Conservation (phyloP, 495 filamentous ascomycete genomes). For the Daldinia loculata region DNA sequence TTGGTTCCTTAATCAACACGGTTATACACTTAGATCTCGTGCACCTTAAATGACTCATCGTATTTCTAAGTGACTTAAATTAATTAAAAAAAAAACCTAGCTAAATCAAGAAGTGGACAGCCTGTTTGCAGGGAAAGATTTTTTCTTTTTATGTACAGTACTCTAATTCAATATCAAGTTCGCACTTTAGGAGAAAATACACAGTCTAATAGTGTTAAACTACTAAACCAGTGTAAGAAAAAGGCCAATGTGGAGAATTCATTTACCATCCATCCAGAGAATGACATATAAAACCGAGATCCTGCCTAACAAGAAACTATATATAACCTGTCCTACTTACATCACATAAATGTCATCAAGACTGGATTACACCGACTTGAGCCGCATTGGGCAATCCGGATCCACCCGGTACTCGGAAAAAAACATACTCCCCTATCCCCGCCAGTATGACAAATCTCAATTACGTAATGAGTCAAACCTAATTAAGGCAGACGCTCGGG, state of each 20-base stretch:
- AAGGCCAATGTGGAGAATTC: not conserved
- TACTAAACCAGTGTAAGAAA: not conserved
- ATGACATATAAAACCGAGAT: not conserved
- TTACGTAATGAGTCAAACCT: not conserved
- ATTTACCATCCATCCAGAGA: not conserved
- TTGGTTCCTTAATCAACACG: too few relatives aligned
- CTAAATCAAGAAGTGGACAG: not conserved
- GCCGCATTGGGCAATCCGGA: not conserved
- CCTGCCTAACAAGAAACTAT: not conserved
- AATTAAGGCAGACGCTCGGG: not conserved
- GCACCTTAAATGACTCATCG: too few relatives aligned
- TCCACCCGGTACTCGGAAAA: not conserved
- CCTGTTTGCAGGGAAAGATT: too few relatives aligned
- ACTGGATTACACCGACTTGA: not conserved
- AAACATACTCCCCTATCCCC: not conserved
- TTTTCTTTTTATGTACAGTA: too few relatives aligned
- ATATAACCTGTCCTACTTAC: not conserved
- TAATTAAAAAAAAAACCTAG: not conserved
- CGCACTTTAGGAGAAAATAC: not conserved
- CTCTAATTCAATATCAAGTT: not conserved
- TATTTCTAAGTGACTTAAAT: too few relatives aligned
- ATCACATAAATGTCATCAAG: not conserved
- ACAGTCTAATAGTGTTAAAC: not conserved
- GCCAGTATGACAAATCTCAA: slow-evolving; percentile 1
- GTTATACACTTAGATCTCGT: too few relatives aligned